A percentile compares a stretch with the other conserved stretches of the same genome.
These are phyloP conservation scores for Rhynchospora tenuis DNA, from an alignment of 176 grass and related monocot species.

Conservation along the genomic window DNA sequence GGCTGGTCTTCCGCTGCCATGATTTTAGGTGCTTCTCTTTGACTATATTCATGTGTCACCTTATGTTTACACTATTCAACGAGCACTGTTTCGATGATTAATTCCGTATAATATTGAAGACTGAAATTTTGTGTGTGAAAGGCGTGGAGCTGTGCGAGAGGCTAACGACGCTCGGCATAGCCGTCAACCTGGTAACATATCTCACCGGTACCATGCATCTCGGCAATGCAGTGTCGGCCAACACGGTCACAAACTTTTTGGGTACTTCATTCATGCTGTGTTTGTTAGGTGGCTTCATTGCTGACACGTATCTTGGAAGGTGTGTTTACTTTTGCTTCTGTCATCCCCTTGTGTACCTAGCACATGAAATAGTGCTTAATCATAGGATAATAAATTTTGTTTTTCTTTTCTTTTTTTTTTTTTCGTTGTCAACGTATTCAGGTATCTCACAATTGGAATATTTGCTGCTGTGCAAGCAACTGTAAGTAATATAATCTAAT, in stretches of 20 bases:
- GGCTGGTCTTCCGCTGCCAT: conserved; percentile 69
- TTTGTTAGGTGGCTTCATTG: conserved; percentile 88
- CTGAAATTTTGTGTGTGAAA: not conserved
- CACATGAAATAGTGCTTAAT: not conserved
- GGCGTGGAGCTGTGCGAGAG: conserved; percentile 84
- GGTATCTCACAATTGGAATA: conserved; percentile 84
- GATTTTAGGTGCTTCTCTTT: conserved; percentile 54
- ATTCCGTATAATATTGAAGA: not conserved
- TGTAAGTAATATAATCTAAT: conserved; percentile 23
- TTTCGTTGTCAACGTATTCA: not conserved
- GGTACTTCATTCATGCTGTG: conserved; percentile 96
- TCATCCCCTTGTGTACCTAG: not conserved
- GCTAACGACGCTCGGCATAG: conserved; percentile 92
- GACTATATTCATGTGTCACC: not conserved
- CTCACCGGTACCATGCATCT: conserved; percentile 91
- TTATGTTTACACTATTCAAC: not conserved
- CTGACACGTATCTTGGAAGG: conserved; percentile 90
- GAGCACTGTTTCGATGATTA: not conserved
- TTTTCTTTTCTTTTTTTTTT: not conserved
- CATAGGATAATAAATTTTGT: not conserved
- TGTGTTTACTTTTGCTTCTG: not conserved
- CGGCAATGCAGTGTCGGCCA: conserved; percentile 71
- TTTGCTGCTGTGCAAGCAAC: conserved; percentile 75
- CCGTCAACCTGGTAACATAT: conserved; percentile 93
- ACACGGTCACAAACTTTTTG: conserved; percentile 93